Percentiles rank a stretch among this genome's conserved stretches.
Evolutionary conservation across 2,329 filamentous ascomycete genomes (phyloP).

Genomic region (Hymenoscyphus linearis): DNA sequence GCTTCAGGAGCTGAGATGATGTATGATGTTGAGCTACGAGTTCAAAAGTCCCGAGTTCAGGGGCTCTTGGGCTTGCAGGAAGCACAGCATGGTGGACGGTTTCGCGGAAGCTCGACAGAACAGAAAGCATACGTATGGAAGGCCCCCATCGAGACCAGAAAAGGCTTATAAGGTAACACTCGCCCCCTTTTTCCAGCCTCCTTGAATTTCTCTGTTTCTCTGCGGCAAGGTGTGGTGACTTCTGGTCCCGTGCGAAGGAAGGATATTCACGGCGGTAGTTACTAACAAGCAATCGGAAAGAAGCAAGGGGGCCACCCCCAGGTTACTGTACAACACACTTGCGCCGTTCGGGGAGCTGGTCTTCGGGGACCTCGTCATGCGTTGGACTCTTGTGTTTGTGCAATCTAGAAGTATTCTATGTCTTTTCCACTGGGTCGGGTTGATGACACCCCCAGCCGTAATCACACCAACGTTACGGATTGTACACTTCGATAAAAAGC

Average conservation of each 20-base stretch:
- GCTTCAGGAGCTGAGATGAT: not conserved
- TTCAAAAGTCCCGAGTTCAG: constrained; percentile 3
- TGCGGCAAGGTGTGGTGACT: constrained; percentile 15
- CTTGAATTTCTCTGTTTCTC: constrained; percentile 14
- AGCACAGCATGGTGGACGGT: not conserved
- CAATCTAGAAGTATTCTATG: constrained; percentile 5
- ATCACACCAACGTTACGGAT: constrained; percentile 7
- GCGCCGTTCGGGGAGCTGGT: constrained; percentile 1
- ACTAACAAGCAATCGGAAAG: constrained; percentile 4
- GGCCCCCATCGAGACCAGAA: constrained; percentile 8
- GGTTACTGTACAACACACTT: constrained; percentile 3
- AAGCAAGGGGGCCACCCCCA: not conserved
- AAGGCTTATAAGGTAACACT: constrained; percentile 18
- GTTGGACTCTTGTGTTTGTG: constrained; percentile 5
- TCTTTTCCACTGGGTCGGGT: constrained; percentile 6
- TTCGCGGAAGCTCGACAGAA: constrained; percentile 3
- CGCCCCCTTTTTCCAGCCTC: constrained; percentile 2
- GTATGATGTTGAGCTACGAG: not conserved
- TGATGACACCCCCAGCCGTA: constrained; percentile 11
- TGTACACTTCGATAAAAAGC: constrained; percentile 4
- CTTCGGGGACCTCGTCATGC: constrained; percentile 7
- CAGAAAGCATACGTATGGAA: constrained; percentile 15
- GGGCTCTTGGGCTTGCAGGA: constrained; percentile 1
- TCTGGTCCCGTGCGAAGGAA: constrained; percentile 6
- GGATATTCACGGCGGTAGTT: constrained; percentile 11